Base-by-base conservation (phyloP, 2,329 filamentous ascomycete species). In the Apiospora hydei region DNA sequence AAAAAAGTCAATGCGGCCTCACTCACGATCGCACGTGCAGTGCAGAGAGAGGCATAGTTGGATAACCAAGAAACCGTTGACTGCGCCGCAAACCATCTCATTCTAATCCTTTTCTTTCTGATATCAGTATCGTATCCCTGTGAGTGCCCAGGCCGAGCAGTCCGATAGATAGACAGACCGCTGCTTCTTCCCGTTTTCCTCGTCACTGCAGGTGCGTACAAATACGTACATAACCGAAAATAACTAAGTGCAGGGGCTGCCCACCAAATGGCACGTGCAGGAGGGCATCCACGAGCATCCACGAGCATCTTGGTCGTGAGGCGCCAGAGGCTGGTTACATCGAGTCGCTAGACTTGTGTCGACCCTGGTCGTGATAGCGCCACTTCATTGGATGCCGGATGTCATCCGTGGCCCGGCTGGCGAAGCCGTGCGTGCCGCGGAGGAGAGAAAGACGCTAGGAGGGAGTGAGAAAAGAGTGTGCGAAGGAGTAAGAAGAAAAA, bases 321-420 rank as follows among this genome's bases (percentile, higher is more conserved):
- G 57, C 57, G 53, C 26, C 26, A 61, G 30, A 64, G 57, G 34
- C 57, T 41, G 57, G 57, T 64, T 64, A 64, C 57, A 64, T 64
- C 57, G 57, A 64, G 34, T 64, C 57, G 34, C 18, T 64, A 64
- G 57, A 64, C 53, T 34, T 34, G 18, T 30, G 26, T n/a, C 53
- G 30, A 61, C 57, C 57, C 57, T 64, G 34, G 57, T 64, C 57
- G 13, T 18, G 57, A 41, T n/a, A 13, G 6, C 21, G 57, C 2
- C 4, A 13, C 14, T n/a, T 41, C 34, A 64, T 64, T 64, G 57
- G 57, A 5, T 8, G 57, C 30, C 49, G 57, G 57, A 3, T 64
- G 6, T 14, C 57, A 41, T 64, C 57, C 57, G 57, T 14, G 41
- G 57, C 57, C 57, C 57, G 57, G 57, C 21, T 64, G 34, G 34